Conservation (phyloP, 495 filamentous ascomycete species). For the Neurospora sp. region DNA sequence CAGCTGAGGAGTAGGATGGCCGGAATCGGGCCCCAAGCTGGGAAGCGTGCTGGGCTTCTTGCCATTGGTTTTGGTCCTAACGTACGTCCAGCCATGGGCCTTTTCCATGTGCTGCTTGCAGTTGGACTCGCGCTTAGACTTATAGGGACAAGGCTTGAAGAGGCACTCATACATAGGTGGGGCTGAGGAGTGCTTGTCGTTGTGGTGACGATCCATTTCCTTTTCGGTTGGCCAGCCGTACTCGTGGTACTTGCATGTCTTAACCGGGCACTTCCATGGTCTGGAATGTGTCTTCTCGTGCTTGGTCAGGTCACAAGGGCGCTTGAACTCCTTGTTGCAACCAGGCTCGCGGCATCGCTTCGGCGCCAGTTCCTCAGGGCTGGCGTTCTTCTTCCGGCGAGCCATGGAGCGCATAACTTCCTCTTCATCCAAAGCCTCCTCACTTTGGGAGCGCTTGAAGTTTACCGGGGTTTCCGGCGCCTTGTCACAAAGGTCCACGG, state of each 20-base stretch:
- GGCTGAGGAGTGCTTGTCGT: constrained; percentile 82
- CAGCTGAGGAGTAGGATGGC: constrained; percentile 45
- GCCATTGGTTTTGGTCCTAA: constrained; percentile 79
- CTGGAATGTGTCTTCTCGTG: constrained; percentile 96
- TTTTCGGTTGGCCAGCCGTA: constrained; percentile 96
- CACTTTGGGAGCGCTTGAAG: constrained; percentile 53
- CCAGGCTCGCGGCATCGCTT: constrained; percentile 54
- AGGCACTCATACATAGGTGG: constrained; percentile 71
- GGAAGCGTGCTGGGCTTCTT: constrained; percentile 33
- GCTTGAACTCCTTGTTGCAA: constrained; percentile 86
- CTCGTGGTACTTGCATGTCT: constrained; percentile 74
- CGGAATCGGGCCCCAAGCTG: constrained; percentile 22
- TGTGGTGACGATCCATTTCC: constrained; percentile 87
- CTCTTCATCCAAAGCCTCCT: constrained; percentile 57
- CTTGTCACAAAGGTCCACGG: constrained; percentile 37
- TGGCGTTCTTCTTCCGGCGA: constrained; percentile 69
- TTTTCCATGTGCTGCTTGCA: constrained; percentile 99
- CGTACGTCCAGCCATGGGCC: constrained; percentile 80
- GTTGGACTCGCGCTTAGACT: constrained; percentile 92
- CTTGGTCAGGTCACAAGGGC: constrained; percentile 86
- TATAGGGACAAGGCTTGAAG: constrained; percentile 81
- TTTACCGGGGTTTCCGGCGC: constrained; percentile 31
- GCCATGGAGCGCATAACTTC: constrained; percentile 81
- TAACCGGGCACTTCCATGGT: constrained; percentile 81
- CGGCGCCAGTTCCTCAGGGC: constrained; percentile 61